phyloP scores from a whole-genome alignment of 1,284 basidiomycete genomes.

The Cryptococcus wingfieldii region DNA sequence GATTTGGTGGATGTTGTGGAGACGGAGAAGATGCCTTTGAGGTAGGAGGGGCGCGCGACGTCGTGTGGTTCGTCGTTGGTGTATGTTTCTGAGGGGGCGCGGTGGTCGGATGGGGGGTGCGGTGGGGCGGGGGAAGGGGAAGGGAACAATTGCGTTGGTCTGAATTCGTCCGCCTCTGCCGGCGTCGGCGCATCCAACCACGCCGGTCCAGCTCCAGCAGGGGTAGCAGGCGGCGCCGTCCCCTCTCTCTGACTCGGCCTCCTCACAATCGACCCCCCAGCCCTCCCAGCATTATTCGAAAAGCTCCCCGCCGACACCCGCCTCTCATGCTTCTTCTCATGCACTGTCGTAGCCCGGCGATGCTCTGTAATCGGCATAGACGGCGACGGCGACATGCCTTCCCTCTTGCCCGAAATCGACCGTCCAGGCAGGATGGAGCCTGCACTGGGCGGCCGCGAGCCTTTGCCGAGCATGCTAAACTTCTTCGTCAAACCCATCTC shows the following conservation, averaged over 20 bases:
- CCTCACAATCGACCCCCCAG: conserved; percentile 23
- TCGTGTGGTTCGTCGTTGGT: conserved; percentile 17
- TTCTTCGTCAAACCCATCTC: conserved; percentile 12
- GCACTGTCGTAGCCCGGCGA: conserved; percentile 65
- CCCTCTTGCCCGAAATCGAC: conserved; percentile 3
- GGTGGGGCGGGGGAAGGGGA: conserved; percentile 6
- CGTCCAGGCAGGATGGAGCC: conserved; percentile 8
- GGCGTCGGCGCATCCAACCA: conserved; percentile 26
- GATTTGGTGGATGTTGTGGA: conserved; percentile 91
- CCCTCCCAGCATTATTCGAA: conserved; percentile 27
- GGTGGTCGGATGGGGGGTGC: not conserved
- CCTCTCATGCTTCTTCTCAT: conserved; percentile 69
- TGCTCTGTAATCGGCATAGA: conserved; percentile 45
- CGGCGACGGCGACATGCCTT: conserved; percentile 19
- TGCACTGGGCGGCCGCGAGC: conserved; percentile 12
- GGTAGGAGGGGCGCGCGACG: conserved; percentile 79
- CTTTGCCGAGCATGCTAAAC: conserved; percentile 27
- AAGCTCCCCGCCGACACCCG: conserved; percentile 54
- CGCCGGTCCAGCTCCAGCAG: conserved; percentile 14
- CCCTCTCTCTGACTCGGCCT: conserved; percentile 21
- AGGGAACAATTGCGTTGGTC: conserved; percentile 1
- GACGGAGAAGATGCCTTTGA: conserved; percentile 89
- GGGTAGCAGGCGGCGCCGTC: conserved; percentile 10
- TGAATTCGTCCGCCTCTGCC: conserved; percentile 24
- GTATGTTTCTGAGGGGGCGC: not conserved